Percentiles rank a stretch among this genome's conserved stretches.
These are phyloP conservation scores for Cladosporium sphaerospermum DNA, from an alignment of 2,329 filamentous ascomycete genomes.

Conservation along the genomic window DNA sequence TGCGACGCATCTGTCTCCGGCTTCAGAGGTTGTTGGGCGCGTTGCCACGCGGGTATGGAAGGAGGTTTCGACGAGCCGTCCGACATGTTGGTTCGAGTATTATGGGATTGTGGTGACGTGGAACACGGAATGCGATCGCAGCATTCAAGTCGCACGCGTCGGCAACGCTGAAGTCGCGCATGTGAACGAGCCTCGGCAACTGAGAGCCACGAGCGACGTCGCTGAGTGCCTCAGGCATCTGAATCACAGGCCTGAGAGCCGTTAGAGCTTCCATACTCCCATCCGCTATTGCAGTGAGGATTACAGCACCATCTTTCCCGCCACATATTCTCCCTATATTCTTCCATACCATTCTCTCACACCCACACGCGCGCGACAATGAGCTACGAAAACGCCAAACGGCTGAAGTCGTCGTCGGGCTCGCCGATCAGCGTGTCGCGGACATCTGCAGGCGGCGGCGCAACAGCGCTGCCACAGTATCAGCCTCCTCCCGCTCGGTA, in stretches of 20 bases:
- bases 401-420: constrained; percentile 23
- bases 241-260: neutral
- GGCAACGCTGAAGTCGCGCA: constrained; percentile 8
- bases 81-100: constrained; percentile 19
- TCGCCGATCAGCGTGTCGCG: constrained; percentile 20
- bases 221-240: neutral
- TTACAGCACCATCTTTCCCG: neutral
- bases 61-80: constrained; percentile 13
- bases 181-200: constrained; percentile 7
- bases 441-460: constrained; percentile 3
- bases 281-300: neutral
- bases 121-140: neutral
- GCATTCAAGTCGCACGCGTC: neutral
- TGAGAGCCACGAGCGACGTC: neutral
- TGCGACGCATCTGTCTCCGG: neutral
- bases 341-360: neutral
- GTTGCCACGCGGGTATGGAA: constrained; percentile 31
- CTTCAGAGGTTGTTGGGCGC: constrained; percentile 14
- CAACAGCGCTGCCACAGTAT: constrained; percentile 24
- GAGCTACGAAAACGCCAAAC: constrained; percentile 17
- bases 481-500: constrained; percentile 20
- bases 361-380: neutral
- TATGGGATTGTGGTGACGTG: neutral
- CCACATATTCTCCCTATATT: neutral
- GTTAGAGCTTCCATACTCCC: neutral